Evolutionary conservation across 129 eudicot species (phyloP), one percentile per base, ranked within the genome.

Genomic region (Flaveria bidentis): DNA sequence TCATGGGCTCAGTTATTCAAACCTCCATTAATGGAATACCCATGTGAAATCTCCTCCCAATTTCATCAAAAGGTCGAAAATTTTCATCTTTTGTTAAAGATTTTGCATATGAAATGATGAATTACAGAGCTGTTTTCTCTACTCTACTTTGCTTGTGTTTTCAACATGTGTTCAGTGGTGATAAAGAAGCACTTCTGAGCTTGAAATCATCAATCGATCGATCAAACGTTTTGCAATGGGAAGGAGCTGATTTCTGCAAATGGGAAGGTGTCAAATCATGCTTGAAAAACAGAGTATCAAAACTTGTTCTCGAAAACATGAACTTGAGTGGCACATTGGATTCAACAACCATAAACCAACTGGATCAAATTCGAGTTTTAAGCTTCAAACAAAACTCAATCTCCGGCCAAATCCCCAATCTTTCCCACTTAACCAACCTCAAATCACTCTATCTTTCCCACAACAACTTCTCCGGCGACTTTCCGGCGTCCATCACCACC

Each of bases 201-300:
- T 50, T 92, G 26, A 87, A 79, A 76, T 47, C 83, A 9, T 76
- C 86, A 2, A 74, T 92, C 3, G 97, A 92, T 81, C 91, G 90
- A 1, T 66, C 78, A 2, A 82, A 82, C 71, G 30, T 50, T 17
- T 88, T 92, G 9, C 83, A 83, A 53, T 92, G 97, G 97, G 66
- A 76, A 57, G 74, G 46, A 53, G 79, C 72, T 14, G 51, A 33
- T n/a, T 73, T 84, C 1, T 92, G 98, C 77, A 61, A 81, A 22
- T 92, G 98, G 98, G 63, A 84, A 69, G 98, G 96, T 1, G 86
- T 92, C 3, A 84, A 75, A 72, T 84, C 86, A 76, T 92, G 98
- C 75, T 56, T 81, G 15, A 75, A 64, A 3, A 91, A 91, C 9
- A 82, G 91, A 42, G 92, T 92, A 2, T 77, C 87, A 1, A 92